Evolutionary conservation across 352 stramenopile genomes (phyloP).

Genomic region (Peronospora farinosa): DNA sequence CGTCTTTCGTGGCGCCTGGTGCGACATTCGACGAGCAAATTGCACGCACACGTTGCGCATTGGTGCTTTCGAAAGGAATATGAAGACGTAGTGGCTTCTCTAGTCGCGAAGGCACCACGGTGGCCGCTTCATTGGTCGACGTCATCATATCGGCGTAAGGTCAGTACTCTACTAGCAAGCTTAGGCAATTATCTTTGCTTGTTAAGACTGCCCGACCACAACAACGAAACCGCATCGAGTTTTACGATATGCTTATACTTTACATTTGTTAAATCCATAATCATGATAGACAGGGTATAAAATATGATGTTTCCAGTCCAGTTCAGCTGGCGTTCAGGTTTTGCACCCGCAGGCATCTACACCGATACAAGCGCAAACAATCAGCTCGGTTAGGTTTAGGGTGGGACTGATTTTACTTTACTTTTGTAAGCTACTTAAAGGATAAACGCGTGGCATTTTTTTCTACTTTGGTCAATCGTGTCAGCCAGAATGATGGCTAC

Average conservation of each 20-base stretch:
- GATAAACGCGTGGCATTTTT: slow-evolving; percentile 19
- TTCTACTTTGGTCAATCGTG: slow-evolving; percentile 1
- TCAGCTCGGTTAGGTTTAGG: slow-evolving; percentile 23
- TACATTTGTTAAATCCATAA: not conserved
- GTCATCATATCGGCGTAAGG: slow-evolving; percentile 24
- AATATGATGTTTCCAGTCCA: slow-evolving; percentile 9
- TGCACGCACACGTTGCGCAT: slow-evolving; percentile 1
- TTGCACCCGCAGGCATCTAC: slow-evolving; percentile 15
- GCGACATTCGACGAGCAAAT: not conserved
- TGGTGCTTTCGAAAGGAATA: slow-evolving; percentile 1
- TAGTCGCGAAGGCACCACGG: slow-evolving; percentile 10
- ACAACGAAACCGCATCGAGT: slow-evolving; percentile 9
- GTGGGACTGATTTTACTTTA: slow-evolving; percentile 23
- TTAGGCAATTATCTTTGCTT: slow-evolving; percentile 34
- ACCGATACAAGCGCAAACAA: slow-evolving; percentile 23
- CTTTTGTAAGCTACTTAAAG: slow-evolving; percentile 12
- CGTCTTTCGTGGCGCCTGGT: slow-evolving; percentile 17
- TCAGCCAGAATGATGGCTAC: slow-evolving; percentile 11
- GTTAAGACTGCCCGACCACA: slow-evolving; percentile 25
- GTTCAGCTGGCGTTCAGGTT: slow-evolving; percentile 20
- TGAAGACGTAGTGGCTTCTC: slow-evolving; percentile 11
- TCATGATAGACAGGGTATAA: slow-evolving; percentile 2
- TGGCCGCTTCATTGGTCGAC: slow-evolving; percentile 25
- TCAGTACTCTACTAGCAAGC: slow-evolving; percentile 23
- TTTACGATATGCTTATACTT: not conserved